These are phyloP conservation scores for Entomortierella beljakovae DNA, from an alignment of 192 early-diverging fungal genomes.

Conservation along the genomic window DNA sequence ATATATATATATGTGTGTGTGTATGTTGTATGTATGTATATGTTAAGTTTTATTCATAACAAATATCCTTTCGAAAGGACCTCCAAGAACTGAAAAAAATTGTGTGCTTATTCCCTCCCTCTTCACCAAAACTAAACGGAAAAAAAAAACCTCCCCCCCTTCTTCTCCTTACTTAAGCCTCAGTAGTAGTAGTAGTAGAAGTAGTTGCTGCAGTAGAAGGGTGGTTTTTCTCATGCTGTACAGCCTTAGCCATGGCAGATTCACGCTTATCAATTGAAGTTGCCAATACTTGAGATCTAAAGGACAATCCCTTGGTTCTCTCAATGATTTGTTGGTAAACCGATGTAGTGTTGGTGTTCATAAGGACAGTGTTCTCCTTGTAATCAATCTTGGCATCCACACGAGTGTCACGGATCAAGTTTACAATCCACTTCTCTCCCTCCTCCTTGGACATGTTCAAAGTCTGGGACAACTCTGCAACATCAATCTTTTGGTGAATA, in stretches of 20 bases:
- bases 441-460: conserved; percentile 89
- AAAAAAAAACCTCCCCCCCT: too few relatives aligned
- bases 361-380: conserved; percentile 93
- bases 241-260: conserved; percentile 51
- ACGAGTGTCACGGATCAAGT: conserved; percentile 94
- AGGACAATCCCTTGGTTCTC: conserved; percentile 90
- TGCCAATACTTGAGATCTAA: conserved; percentile 90
- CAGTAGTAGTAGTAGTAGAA: too few relatives aligned
- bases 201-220: conserved; percentile 13
- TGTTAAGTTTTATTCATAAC: too few relatives aligned
- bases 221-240: conserved; percentile 53
- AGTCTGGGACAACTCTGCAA: conserved; percentile 81
- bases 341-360: conserved; percentile 88
- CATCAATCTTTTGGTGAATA: conserved; percentile 96
- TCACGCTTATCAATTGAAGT: conserved; percentile 93
- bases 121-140: too few relatives aligned
- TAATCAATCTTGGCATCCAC: conserved; percentile 98
- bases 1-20: too few relatives aligned
- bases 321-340: conserved; percentile 98
- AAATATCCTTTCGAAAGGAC: too few relatives aligned
- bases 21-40: too few relatives aligned
- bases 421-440: conserved; percentile 98
- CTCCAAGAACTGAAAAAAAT: too few relatives aligned
- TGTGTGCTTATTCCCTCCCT: too few relatives aligned
- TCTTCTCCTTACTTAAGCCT: too few relatives aligned